Conservation (phyloP, 2,329 filamentous ascomycete genomes). For the Aspergillus hiratsukae region DNA sequence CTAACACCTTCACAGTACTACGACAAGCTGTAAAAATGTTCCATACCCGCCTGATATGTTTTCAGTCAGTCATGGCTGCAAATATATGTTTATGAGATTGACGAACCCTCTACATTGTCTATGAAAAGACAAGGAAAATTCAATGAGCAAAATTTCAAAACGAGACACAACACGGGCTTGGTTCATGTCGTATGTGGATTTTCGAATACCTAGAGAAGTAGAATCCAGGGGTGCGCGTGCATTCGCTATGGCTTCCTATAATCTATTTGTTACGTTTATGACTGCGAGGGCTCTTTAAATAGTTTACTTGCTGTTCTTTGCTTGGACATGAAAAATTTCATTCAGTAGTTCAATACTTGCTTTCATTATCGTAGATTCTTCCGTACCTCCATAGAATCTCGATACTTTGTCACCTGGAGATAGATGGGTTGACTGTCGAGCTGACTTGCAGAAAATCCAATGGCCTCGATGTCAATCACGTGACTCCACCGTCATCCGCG, state of each 20-base stretch:
- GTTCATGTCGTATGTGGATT: conserved; percentile 30
- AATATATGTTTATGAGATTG: conserved; percentile 40
- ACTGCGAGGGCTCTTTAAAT: conserved; percentile 24
- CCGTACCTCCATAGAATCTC: neutral
- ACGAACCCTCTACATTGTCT: conserved; percentile 39
- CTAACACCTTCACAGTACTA: conserved; percentile 67
- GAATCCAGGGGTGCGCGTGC: conserved; percentile 25
- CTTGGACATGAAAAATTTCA: conserved; percentile 30
- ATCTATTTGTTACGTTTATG: conserved; percentile 25
- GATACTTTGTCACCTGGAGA: too few species aligned
- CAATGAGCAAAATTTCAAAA: conserved; percentile 27
- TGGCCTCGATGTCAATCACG: conserved; percentile 4
- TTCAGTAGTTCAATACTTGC: conserved; percentile 15
- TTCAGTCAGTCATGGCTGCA: conserved; percentile 32
- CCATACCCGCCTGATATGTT: conserved; percentile 40
- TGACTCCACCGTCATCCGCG: conserved; percentile 13
- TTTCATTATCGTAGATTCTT: neutral
- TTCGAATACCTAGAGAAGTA: conserved; percentile 28
- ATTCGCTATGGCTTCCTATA: conserved; percentile 25
- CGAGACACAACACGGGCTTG: conserved; percentile 19
- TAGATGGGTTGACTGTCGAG: too few species aligned
- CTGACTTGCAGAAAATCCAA: too few species aligned
- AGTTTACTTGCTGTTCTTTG: conserved; percentile 20
- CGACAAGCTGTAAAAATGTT: conserved; percentile 84
- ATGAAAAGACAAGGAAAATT: conserved; percentile 15